Evolutionary conservation across 1,284 basidiomycete genomes (phyloP), one percentile per base, ranked within the genome.

Genomic region (Rhodotorula sp.): DNA sequence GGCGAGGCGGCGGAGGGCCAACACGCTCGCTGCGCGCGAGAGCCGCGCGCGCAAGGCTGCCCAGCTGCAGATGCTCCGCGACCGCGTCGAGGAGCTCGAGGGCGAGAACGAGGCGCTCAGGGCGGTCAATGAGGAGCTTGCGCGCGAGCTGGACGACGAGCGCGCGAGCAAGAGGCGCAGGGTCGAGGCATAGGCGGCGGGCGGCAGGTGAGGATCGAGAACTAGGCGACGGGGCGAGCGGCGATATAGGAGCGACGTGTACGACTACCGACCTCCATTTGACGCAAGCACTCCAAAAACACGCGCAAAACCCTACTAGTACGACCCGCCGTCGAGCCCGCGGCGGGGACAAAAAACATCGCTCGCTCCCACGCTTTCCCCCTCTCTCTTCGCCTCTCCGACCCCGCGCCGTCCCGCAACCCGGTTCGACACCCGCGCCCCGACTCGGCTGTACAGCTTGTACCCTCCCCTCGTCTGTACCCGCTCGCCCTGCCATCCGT

Each of bases 1-100:
- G 22, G 55, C 29, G 1, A n/a, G 55, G 39, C 50, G 63, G 12
- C 32, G 70, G 25, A 22, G 27, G 63, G 27, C 37, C 22, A 71
- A 71, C 54, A 71, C 70, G 63, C 17, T 67, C 27, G 64, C 48
- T 6, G 70, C 70, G 53, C 48, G 70, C 15, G 39, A 65, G 55
- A 68, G 66, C 25, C 36, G 70, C 21, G 37, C n/a, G 48, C 55
- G 48, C 48, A 71, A 71, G 44, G 58, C 59, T 8, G n/a, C 32
- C 39, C 48, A 58, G 27, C 44, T 59, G 9, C 34, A 55, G 36
- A 60, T 25, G 9, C 39, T 58, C 27, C 41, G 57, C 29, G 22
- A 9, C 29, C n/a, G 39, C 21, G 53, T 51, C 32, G 46, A 25
- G 5, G 34, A 37, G 37, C 60, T 51, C 29, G 48, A 34, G 15